Evolutionary conservation across 352 stramenopile genomes (phyloP).

Genomic region (Phytopythium ostracodes): DNA sequence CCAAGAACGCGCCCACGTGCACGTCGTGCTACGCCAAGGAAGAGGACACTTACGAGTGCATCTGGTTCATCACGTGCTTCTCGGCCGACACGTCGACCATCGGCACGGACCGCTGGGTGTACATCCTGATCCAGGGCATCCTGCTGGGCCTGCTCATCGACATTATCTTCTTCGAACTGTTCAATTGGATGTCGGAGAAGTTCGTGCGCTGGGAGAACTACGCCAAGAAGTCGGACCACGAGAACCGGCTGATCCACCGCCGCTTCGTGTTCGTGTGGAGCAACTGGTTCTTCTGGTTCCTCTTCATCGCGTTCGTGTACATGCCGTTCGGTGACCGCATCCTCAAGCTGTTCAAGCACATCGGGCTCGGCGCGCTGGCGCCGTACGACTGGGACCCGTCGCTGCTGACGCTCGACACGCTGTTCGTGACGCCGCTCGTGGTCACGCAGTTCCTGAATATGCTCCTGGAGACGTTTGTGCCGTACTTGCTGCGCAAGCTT

Average conservation of each 20-base stretch:
- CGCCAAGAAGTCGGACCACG: slow-evolving; percentile 81
- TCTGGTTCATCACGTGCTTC: slow-evolving; percentile 86
- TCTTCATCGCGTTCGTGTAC: slow-evolving; percentile 90
- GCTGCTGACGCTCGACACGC: slow-evolving; percentile 76
- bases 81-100: slow-evolving; percentile 60
- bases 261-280: slow-evolving; percentile 90
- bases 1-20: slow-evolving; percentile 80
- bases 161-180: slow-evolving; percentile 87
- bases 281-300: slow-evolving; percentile 92
- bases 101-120: slow-evolving; percentile 85
- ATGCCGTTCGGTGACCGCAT: slow-evolving; percentile 78
- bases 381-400: slow-evolving; percentile 73
- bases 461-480: slow-evolving; percentile 83
- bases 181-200: slow-evolving; percentile 86
- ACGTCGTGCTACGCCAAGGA: slow-evolving; percentile 46
- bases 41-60: slow-evolving; percentile 47
- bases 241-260: slow-evolving; percentile 83
- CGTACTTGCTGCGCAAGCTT: slow-evolving; percentile 78
- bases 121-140: slow-evolving; percentile 85
- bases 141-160: slow-evolving; percentile 82
- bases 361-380: slow-evolving; percentile 47
- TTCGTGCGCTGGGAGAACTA: slow-evolving; percentile 88
- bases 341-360: slow-evolving; percentile 42
- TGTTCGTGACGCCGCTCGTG: slow-evolving; percentile 86
- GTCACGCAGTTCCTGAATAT: slow-evolving; percentile 89